Percentiles rank a stretch among this genome's conserved stretches.
Evolutionary conservation across 352 stramenopile genomes (phyloP).

Genomic region (Pythium grandisporangium): DNA sequence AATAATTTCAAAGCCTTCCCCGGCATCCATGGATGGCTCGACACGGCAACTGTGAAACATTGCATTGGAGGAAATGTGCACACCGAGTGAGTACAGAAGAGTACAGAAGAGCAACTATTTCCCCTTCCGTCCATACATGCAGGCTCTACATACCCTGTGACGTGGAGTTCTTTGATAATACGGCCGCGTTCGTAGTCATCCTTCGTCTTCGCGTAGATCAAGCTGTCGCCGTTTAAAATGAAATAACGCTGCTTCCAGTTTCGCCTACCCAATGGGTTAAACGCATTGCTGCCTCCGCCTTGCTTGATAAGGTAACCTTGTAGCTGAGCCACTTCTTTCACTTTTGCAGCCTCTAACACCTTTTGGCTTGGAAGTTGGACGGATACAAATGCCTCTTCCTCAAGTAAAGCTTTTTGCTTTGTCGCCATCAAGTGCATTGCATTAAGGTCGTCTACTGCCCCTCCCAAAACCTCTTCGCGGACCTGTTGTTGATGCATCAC

Average conservation of each 20-base stretch:
- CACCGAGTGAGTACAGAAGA: not conserved
- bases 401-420: constrained; percentile 58
- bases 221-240: constrained; percentile 52
- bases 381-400: constrained; percentile 73
- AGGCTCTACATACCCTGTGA: constrained; percentile 68
- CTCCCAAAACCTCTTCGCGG: constrained; percentile 62
- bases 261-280: constrained; percentile 69
- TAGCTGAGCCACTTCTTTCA: constrained; percentile 45
- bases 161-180: constrained; percentile 80
- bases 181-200: constrained; percentile 82
- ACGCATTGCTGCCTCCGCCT: constrained; percentile 60
- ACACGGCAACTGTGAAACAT: constrained; percentile 73
- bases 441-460: constrained; percentile 52
- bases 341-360: constrained; percentile 69
- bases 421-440: constrained; percentile 57
- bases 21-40: constrained; percentile 61
- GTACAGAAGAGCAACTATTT: not conserved
- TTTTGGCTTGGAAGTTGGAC: constrained; percentile 75
- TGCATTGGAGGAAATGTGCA: too few species aligned
- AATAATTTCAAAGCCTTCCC: constrained; percentile 80
- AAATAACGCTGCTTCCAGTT: constrained; percentile 89
- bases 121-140: too few species aligned
- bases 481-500: constrained; percentile 16
- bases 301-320: constrained; percentile 87
- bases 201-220: constrained; percentile 81